Evolutionary conservation across 1,139 yeast genomes (phyloP), one percentile per base, ranked within the genome.

Genomic region (Schizosaccharomyces versatilis): DNA sequence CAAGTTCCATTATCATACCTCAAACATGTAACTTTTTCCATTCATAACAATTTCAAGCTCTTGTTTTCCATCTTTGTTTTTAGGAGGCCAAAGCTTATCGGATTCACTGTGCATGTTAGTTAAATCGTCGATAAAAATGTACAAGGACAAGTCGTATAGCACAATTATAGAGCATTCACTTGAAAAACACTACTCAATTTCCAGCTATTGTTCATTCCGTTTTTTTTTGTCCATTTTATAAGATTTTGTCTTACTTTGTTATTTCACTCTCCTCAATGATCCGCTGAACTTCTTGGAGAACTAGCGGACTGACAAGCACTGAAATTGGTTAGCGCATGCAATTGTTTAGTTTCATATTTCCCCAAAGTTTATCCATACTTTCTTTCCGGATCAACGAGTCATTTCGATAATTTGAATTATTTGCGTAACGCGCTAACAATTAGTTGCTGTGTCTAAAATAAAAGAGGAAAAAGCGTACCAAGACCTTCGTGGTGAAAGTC

Each of bases 321-420:
- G 47, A 12, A 39, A 5, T 36, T 14, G 36, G 38, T 42, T 38
- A 44, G 49, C 15, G 14, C 14, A 8, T 19, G 14, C 36, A 44
- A 9, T 12, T 14, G 24, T 9, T 14, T 10, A 6, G 32, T 24
- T 24, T 24, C 32, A 40, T 6, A 9, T 32, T 38, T 10, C 2
- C 12, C 6, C 24, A 3, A n/a, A 38, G n/a, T 9, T 14, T 17
- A 32, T 17, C 2, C 63, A 48, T 55, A 60, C 66, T 64, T 52
- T 69, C 69, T 61, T 72, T 72, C 47, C 67, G 64, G 55, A 73
- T 73, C 55, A 69, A 56, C 7, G 70, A 68, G 55, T 73, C 76
- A 53, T 69, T 66, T 58, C 75, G 64, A 57, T 73, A 73, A 58
- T 71, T 71, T 1, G 76, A 69, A 59, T 71, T 72, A 58, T 73